Base-by-base conservation (phyloP, 2,329 filamentous ascomycete genomes). In the Diaporthe capsici region DNA sequence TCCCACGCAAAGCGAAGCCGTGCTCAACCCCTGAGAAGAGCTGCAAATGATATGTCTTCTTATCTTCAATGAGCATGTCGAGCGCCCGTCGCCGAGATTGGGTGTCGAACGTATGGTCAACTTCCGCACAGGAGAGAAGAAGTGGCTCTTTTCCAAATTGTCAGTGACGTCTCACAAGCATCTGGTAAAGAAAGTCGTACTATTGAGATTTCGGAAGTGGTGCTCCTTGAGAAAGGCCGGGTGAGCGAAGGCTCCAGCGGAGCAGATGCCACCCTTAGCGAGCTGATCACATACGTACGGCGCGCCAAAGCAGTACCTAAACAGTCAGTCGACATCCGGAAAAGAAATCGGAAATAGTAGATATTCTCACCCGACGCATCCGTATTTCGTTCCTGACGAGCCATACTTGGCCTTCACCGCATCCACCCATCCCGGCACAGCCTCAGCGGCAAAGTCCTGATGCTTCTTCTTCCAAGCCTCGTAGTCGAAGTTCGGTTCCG, bases 1-100 rank as follows among this genome's bases (percentile, higher is more conserved):
- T 89, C 2, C 85, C 88, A 67, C 91, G 87, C 12, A 92, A 87
- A 12, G 90, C 90, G 80, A 94, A 94, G 0, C 92, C 92, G 80
- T 94, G 92, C 77, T 86, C 83, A 28, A 93, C 90, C 44, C 88
- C 88, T 31, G 87, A 87, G 84, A 91, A 94, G 31, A 94, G 84
- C 80, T 88, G 91, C 77, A 93, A 85, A 80, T 94, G 91, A 82
- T 91, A 94, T 2, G 88, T 76, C 77, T 85, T 86, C 61, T 84
- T 81, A 31, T 81, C 80, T 28, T 81, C 81, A 44, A 83, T 81
- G 67, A 88, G 79, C 37, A 87, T 85, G 42, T 88, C 85, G 1
- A 88, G 55, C 2, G 86, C 86, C 47, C 80, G 81, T 22, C 84
- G 81, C 20, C 87, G 81, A 1, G 82, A 79, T 34, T 83, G 80